Conservation (phyloP, 306 rosid species). For the Pterocarpus macrocarpus region DNA sequence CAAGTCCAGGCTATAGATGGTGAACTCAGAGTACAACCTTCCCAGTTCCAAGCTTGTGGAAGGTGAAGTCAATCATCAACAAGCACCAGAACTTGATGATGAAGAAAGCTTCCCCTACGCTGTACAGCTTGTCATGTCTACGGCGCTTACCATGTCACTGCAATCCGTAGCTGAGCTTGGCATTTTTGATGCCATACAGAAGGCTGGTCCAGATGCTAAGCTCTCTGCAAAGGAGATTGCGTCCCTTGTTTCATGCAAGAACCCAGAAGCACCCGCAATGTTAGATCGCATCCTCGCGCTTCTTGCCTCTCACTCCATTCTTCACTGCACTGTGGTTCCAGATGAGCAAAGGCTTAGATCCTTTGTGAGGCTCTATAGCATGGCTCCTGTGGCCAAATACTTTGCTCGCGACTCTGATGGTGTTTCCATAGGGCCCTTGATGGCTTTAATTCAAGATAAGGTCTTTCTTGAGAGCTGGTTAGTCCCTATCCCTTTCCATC, state of each 20-base stretch:
- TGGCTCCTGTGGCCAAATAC: constrained; percentile 48
- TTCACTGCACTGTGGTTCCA: constrained; percentile 35
- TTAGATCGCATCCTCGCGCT: constrained; percentile 67
- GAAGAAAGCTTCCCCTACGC: constrained; percentile 59
- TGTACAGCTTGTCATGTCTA: constrained; percentile 30
- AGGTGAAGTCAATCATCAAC: too few species aligned
- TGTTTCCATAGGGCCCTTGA: constrained; percentile 51
- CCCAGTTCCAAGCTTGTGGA: not conserved
- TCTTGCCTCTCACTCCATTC: constrained; percentile 54
- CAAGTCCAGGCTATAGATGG: not conserved
- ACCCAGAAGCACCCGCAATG: constrained; percentile 58
- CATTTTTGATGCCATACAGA: constrained; percentile 60
- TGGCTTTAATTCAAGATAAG: constrained; percentile 47
- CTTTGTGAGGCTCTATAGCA: constrained; percentile 48
- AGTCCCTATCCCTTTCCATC: not conserved
- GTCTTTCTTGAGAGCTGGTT: constrained; percentile 57
- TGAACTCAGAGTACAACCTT: not conserved
- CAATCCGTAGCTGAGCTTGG: constrained; percentile 58
- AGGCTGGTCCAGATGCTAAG: constrained; percentile 42
- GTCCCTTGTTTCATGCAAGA: constrained; percentile 43
- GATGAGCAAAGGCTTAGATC: constrained; percentile 14
- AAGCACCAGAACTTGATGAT: constrained; percentile 16
- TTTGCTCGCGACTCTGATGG: constrained; percentile 54
- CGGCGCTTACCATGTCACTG: constrained; percentile 52
- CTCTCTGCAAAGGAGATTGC: constrained; percentile 59